Base-by-base conservation (phyloP, 805 yeast species). In the Candida michaelii region DNA sequence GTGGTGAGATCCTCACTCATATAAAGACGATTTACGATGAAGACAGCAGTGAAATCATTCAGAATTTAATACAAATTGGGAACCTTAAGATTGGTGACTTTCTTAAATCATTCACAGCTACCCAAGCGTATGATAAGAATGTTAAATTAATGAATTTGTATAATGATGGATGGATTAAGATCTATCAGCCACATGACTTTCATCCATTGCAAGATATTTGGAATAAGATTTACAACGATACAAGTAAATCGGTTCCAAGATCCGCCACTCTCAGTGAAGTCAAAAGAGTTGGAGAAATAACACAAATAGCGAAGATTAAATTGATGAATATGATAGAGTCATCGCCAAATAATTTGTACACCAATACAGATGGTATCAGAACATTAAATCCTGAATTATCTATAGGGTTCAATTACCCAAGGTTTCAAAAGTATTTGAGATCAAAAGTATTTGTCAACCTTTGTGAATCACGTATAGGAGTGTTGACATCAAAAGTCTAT, bases 61-160 rank as follows among this genome's bases (percentile, higher is more conserved):
- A 83, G 53, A 85, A 84, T 53, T 65, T 89, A 33, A 58, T 87
- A n/a, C 73, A 79, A 4, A 65, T 79, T 41, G 97, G 96, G 0
- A 81, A 82, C 52, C 58, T 89, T 42, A 73, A 80, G 4, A 65
- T 79, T 2, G 60, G 66, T 2, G 88, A 84, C 48, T 69, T 62
- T 39, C 36, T 70, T 29, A 53, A 48, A 14, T 50, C 52, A 24
- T 50, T 58, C 15, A 55, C 46, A n/a, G 59, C 53, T 21, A 56
- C 53, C 8, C 53, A 53, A 14, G 30, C 21, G 7, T 51, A 40
- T 27, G 21, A 33, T 12, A 42, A 27, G 11, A 49, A 49, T 23
- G 17, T 15, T 5, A 49, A 47, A 24, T 43, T 53, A 39, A 50
- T 51, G 11, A 56, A 55, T 42, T 54, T 70, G 27, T 66, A 56